Conservation (phyloP, 2,329 filamentous ascomycete genomes). For the Fusarium sp. region DNA sequence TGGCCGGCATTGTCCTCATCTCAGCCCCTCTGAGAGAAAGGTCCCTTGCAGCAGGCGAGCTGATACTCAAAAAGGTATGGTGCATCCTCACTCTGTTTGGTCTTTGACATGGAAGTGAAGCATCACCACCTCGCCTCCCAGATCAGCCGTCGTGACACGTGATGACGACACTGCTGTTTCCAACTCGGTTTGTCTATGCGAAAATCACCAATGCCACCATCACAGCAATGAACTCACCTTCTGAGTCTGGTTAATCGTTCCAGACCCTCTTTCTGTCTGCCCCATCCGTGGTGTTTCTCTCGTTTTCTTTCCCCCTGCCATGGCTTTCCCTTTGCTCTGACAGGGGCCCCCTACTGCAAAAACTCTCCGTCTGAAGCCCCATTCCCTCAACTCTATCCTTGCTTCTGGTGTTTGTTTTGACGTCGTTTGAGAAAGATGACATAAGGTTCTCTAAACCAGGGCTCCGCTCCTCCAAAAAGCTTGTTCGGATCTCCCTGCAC, state of each 20-base stretch:
- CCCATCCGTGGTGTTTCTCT: background rate
- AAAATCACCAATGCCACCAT: constrained; percentile 30
- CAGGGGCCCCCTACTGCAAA: background rate
- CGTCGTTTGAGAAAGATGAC: constrained; percentile 33
- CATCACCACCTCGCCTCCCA: constrained; percentile 17
- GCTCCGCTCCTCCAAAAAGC: background rate
- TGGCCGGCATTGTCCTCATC: constrained; percentile 19
- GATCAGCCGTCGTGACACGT: constrained; percentile 38
- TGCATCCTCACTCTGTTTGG: background rate
- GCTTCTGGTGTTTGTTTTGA: constrained; percentile 37
- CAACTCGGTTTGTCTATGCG: constrained; percentile 24
- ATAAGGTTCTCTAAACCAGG: constrained; percentile 4
- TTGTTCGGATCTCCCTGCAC: background rate
- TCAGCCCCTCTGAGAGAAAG: background rate
- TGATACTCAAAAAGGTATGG: constrained; percentile 12
- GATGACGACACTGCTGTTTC: constrained; percentile 38
- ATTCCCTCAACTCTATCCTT: constrained; percentile 16
- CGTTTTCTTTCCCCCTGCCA: background rate
- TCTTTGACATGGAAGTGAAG: background rate
- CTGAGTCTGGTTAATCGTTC: constrained; percentile 14
- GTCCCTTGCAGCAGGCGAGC: constrained; percentile 17
- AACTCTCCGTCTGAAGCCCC: background rate
- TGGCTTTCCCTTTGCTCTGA: background rate
- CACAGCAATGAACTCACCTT: constrained; percentile 1
- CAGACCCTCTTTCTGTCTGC: constrained; percentile 4